A percentile compares a stretch with the other conserved stretches of the same genome.
These are phyloP conservation scores for Penicillium nordicum DNA, from an alignment of 2,329 filamentous ascomycete genomes.

Conservation along the genomic window DNA sequence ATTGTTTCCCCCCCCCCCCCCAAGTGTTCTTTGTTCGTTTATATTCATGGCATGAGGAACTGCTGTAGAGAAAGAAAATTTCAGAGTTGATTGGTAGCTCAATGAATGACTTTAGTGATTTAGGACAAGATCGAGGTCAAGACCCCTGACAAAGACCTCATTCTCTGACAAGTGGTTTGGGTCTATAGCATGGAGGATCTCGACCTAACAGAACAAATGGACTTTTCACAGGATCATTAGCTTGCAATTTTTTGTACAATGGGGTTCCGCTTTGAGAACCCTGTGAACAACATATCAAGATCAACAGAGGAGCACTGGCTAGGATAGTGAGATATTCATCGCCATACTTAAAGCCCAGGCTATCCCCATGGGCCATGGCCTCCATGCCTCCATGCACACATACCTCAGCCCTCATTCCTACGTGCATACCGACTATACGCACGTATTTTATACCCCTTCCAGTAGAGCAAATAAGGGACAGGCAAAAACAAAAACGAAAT, in stretches of 20 bases:
- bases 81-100: too few species aligned
- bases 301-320: neutral
- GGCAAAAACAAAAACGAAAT: constrained; percentile 40
- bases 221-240: too few species aligned
- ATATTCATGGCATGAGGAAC: too few species aligned
- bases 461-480: constrained; percentile 46
- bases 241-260: too few species aligned
- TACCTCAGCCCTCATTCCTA: neutral
- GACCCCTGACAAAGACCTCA: too few species aligned
- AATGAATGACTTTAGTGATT: too few species aligned
- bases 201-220: too few species aligned
- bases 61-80: too few species aligned
- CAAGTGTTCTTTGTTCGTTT: too few species aligned
- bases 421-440: constrained; percentile 14
- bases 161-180: too few species aligned
- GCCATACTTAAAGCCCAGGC: neutral
- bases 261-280: neutral
- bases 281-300: neutral
- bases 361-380: neutral
- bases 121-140: too few species aligned
- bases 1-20: neutral
- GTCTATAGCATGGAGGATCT: too few species aligned
- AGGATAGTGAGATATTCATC: neutral
- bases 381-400: neutral
- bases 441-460: constrained; percentile 14